A percentile compares a stretch with the other conserved stretches of the same genome.
These are phyloP conservation scores for Bigelowiella natans DNA, from an alignment of 78 protist species.

Conservation along the genomic window DNA sequence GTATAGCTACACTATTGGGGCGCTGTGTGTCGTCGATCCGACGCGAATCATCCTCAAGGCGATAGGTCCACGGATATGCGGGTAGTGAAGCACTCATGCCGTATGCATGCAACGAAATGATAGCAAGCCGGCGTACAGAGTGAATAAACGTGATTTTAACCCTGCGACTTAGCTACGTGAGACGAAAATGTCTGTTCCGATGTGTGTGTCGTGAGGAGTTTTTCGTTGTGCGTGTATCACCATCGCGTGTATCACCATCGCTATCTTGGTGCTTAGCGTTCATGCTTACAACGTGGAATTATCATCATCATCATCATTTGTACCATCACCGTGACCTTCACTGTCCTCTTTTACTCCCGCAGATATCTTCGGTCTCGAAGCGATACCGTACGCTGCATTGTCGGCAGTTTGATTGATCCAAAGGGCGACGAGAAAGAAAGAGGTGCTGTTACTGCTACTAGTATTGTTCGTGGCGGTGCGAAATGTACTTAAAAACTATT, in stretches of 20 bases:
- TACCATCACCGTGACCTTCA: neutral
- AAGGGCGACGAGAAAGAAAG: neutral
- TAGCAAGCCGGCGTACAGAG: too few species aligned
- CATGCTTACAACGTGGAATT: too few species aligned
- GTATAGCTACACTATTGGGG: neutral
- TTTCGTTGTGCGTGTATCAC: neutral
- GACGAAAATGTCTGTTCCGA: neutral
- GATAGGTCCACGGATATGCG: neutral
- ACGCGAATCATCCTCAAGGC: neutral
- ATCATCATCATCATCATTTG: neutral
- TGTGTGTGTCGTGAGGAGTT: too few species aligned
- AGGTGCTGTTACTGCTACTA: too few species aligned
- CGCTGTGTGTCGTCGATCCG: neutral
- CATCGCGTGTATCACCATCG: neutral
- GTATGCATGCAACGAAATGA: too few species aligned
- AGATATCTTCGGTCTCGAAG: neutral
- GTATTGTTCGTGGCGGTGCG: too few species aligned
- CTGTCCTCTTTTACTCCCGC: neutral
- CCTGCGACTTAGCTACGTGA: too few species aligned
- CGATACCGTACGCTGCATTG: neutral
- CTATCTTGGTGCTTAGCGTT: neutral
- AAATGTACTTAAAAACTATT: neutral
- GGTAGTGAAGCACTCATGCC: too few species aligned
- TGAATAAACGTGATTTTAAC: too few species aligned
- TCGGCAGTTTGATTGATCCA: neutral